phyloP scores from a whole-genome alignment of 1,284 basidiomycete genomes.

The Rhodotorula sp. region DNA sequence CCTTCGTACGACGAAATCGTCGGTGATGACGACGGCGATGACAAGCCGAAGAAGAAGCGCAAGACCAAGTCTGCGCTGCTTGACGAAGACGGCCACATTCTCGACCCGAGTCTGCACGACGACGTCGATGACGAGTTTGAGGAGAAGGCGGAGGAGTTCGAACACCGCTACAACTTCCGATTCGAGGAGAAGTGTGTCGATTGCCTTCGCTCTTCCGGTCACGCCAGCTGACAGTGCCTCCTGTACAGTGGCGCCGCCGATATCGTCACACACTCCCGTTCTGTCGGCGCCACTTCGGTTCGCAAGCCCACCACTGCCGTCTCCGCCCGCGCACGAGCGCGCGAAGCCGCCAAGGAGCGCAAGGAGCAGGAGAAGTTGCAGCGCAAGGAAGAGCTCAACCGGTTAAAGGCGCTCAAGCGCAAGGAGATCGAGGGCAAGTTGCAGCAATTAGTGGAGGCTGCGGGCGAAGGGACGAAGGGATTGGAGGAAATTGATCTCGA shows the following conservation, averaged over 20 bases:
- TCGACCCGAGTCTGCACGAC: conserved; percentile 33
- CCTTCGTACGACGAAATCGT: conserved; percentile 82
- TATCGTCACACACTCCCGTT: conserved; percentile 78
- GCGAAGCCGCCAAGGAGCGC: conserved; percentile 69
- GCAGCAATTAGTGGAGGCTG: conserved; percentile 67
- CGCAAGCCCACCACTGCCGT: conserved; percentile 37
- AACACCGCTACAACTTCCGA: conserved; percentile 87
- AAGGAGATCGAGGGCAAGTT: conserved; percentile 76
- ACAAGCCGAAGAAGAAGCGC: conserved; percentile 22
- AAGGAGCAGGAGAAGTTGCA: conserved; percentile 74
- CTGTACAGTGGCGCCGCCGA: conserved; percentile 62
- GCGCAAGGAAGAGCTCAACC: conserved; percentile 73
- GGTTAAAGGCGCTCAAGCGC: conserved; percentile 77
- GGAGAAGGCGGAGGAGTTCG: conserved; percentile 68
- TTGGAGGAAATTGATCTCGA: conserved; percentile 45
- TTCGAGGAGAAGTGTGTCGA: conserved; percentile 81
- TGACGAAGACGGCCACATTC: conserved; percentile 8
- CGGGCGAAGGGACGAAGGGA: conserved; percentile 48
- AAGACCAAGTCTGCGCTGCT: conserved; percentile 14
- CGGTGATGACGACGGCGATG: conserved; percentile 37
- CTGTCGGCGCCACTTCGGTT: conserved; percentile 52
- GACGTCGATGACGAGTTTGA: conserved; percentile 58
- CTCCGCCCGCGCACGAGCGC: conserved; percentile 69
- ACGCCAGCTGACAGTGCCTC: neutral
- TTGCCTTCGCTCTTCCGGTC: conserved; percentile 5